Base-by-base conservation (phyloP, 2,329 filamentous ascomycete species). In the Paecilomyces niveus region DNA sequence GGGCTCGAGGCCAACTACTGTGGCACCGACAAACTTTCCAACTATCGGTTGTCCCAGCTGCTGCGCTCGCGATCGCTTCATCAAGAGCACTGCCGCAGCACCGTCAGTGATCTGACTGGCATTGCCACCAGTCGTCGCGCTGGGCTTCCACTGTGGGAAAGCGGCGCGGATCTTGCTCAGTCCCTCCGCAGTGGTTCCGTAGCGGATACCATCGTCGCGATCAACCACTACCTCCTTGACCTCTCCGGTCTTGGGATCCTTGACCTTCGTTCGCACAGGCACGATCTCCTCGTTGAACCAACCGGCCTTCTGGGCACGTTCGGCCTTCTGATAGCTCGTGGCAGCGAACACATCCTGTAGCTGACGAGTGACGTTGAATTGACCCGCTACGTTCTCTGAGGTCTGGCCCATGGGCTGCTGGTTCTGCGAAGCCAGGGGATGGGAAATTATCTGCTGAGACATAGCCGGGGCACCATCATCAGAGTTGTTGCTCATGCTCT, bases 41-140 rank as follows among this genome's bases (percentile, higher is more conserved):
- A 97, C 74, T 72, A 97, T 90, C 31, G 81, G 82, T 78, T 96
- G 92, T 54, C 89, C 89, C 15, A 97, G 86, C 68, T 84, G 83
- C 81, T 94, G 85, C 31, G 92, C 92, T 9, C 87, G 92, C 61
- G 86, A 89, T 57, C 92, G 90, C 80, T 89, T 90, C 92, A 97
- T 97, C 71, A 97, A 81, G 45, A 97, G 83, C 22, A 97, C 89
- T 29, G 92, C 92, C 32, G 92, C 92, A 29, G 92, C 92, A 63
- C 92, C 92, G 75, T 97, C 90, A 11, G 89, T 92, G 71, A 97
- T 91, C 77, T 97, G 92, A 60, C 86, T 90, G 33, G 92, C 92
- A 74, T 97, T 97, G 63, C 92, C 92, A 57, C 90, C 92, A 77
- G 96, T 92, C 74, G 96, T 96, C 64, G 83, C 86, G 55, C 92